Base-by-base conservation (phyloP, 352 stramenopile genomes). In the Aphanomyces astaci region DNA sequence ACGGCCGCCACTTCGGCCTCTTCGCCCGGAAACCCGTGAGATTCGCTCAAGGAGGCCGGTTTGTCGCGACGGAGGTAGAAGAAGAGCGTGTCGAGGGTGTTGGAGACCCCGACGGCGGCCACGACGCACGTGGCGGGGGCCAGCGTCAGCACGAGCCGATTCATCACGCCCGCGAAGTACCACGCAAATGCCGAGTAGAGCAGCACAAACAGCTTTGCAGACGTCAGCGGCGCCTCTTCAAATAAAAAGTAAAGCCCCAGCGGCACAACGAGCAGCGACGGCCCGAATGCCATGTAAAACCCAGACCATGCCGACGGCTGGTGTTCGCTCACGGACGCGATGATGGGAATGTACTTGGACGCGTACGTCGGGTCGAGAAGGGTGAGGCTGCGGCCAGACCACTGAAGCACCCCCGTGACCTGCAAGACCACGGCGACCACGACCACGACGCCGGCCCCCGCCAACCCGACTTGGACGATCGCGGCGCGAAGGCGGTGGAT, bases 331-430 rank as follows among this genome's bases (percentile, higher is more conserved):
- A 98, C 94, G 0, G 90, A 98, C 5, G 92, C 94, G 67, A 98
- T 96, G 70, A 98, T 97, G 22, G 94, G 94, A 51, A 98, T 97
- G 75, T 97, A 97, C 79, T 96, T 97, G 75, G 82, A 92, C 25
- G 92, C 89, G 69, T 97, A 97, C 19, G 90, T 97, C 36, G 92
- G 92, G 51, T 97, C 91, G 27, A 98, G 71, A 7, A 98, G 74
- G 40, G 92, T 97, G 43, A 98, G 75, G 39, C 86, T 96, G 32
- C 93, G 87, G 22, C 92, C 93, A 27, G 86, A 96, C 89, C 89
- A 98, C 70, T 96, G 87, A 9, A 96, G 72, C 32, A 90, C 89
- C 0, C 88, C 88, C 13, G 88, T 45, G 27, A 82, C 76, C 36
- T 94, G 76, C 0, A 87, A 75, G n/a, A 76, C 51, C 17, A 87